Conservation (phyloP, 73 alveolate species). For the Breviolum minutum region DNA sequence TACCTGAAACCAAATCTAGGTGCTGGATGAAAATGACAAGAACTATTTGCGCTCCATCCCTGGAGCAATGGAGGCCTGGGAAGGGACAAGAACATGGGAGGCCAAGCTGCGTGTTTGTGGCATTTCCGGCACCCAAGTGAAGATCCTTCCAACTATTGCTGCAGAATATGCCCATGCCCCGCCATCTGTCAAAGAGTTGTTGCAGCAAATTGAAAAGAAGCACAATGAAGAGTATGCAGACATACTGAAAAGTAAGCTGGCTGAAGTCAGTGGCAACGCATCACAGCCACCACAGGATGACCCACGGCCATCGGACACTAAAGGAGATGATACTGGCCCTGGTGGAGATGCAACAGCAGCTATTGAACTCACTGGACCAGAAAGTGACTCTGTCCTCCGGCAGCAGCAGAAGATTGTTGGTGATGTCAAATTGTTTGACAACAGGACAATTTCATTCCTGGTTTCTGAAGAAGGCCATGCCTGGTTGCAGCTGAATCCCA, state of each 20-base stretch:
- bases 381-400: background rate
- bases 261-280: background rate
- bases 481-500: background rate
- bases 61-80: background rate
- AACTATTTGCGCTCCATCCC: background rate
- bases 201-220: background rate
- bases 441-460: background rate
- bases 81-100: conserved; percentile 5
- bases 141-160: background rate
- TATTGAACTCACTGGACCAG: background rate
- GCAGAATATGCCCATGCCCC: background rate
- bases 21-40: background rate
- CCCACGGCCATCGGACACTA: background rate
- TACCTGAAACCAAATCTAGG: background rate
- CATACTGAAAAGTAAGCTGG: background rate
- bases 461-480: background rate
- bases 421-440: background rate
- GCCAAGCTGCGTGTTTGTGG: background rate
- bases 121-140: background rate
- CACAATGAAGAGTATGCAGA: background rate
- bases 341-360: background rate
- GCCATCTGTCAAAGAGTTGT: background rate
- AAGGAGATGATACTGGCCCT: background rate
- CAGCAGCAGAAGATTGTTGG: background rate
- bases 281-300: background rate